phyloP scores from a whole-genome alignment of 1,284 basidiomycete genomes.

The Wallemia ichthyophaga region DNA sequence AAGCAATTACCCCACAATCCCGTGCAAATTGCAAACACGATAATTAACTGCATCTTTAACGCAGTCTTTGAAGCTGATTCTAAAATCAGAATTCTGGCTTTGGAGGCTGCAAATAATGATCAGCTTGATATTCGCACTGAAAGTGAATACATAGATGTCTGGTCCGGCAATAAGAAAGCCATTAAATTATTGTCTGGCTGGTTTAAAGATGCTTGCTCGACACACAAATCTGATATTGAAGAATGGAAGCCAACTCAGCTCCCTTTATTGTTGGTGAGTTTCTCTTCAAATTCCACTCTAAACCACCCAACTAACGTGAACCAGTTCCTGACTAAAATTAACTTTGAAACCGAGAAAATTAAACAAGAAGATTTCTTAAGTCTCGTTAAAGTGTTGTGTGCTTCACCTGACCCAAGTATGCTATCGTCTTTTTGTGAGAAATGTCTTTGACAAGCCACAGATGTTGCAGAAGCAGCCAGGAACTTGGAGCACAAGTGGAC shows the following conservation, averaged over 20 bases:
- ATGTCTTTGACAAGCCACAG: not conserved
- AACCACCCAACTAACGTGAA: not conserved
- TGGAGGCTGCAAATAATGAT: not conserved
- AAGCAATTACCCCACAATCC: not conserved
- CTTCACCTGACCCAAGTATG: not conserved
- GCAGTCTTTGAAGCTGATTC: not conserved
- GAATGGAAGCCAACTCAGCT: not conserved
- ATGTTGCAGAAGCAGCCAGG: not conserved
- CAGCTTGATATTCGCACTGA: not conserved
- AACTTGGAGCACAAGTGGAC: not conserved
- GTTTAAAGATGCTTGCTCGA: not conserved
- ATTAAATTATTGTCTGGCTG: not conserved
- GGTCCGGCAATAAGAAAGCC: not conserved
- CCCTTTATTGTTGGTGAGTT: not conserved
- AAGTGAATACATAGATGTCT: not conserved
- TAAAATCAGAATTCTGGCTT: not conserved
- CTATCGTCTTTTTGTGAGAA: not conserved
- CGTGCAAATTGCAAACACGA: not conserved
- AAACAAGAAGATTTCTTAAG: not conserved
- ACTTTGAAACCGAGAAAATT: not conserved
- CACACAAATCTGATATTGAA: not conserved
- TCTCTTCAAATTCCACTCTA: not conserved
- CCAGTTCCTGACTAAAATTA: not conserved
- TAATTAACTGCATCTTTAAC: not conserved
- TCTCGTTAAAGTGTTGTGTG: not conserved